These are phyloP conservation scores for Peronospora destructor DNA, from an alignment of 352 stramenopile species.

Conservation along the genomic window DNA sequence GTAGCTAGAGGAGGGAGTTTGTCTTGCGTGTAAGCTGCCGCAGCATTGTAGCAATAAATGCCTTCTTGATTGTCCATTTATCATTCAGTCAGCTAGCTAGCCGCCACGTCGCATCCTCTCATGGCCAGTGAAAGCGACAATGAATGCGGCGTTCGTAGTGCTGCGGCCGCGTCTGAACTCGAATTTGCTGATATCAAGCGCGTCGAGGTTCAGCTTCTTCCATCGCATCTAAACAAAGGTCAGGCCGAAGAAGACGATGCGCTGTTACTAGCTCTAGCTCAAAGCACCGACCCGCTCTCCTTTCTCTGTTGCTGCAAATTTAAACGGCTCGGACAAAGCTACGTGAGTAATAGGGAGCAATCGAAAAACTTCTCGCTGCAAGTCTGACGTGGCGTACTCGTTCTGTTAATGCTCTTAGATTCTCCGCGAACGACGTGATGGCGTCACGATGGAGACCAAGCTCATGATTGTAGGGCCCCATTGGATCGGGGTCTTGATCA, in stretches of 20 bases:
- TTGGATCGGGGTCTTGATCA: conserved; percentile 75
- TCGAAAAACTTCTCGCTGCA: neutral
- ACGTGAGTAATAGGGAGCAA: conserved; percentile 15
- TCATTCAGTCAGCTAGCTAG: neutral
- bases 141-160: conserved; percentile 7
- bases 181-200: conserved; percentile 14
- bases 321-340: conserved; percentile 40
- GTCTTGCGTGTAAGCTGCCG: conserved; percentile 8
- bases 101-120: neutral
- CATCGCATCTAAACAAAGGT: conserved; percentile 17
- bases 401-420: conserved; percentile 28
- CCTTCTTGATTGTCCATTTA: conserved; percentile 10
- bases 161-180: neutral
- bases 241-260: conserved; percentile 18
- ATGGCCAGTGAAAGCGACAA: conserved; percentile 28
- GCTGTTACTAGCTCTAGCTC: conserved; percentile 15
- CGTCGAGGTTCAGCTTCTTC: conserved; percentile 18
- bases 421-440: conserved; percentile 39
- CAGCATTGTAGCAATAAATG: conserved; percentile 24
- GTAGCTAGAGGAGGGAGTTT: conserved; percentile 24
- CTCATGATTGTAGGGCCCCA: conserved; percentile 65
- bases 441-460: conserved; percentile 22
- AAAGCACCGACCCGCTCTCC: conserved; percentile 45
- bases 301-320: conserved; percentile 60
- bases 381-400: conserved; percentile 8